These are phyloP conservation scores for Lasiodiplodia gonubiensis DNA, from an alignment of 2,329 filamentous ascomycete species.

Conservation along the genomic window DNA sequence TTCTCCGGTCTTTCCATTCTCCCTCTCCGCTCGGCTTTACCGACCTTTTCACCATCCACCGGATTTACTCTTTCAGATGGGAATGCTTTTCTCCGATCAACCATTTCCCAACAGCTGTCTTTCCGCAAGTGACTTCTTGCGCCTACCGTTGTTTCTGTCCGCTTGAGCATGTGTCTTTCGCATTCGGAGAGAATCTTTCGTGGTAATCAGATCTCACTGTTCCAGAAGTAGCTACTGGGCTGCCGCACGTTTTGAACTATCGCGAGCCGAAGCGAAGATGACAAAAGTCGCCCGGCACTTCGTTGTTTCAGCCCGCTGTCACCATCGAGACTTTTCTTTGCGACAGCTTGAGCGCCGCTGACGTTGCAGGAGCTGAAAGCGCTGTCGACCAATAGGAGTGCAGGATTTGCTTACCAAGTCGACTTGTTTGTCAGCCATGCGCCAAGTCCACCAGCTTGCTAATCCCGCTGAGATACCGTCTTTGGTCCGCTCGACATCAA, in stretches of 20 bases:
- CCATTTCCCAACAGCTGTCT: background rate
- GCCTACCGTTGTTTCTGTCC: background rate
- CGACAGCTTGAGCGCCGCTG: background rate
- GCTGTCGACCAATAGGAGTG: background rate
- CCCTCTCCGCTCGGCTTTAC: background rate
- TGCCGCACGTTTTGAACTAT: background rate
- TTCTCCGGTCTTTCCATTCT: background rate
- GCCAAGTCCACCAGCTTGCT: slow-evolving; percentile 12
- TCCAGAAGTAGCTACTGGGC: background rate
- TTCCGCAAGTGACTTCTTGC: background rate
- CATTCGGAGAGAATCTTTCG: background rate
- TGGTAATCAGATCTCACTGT: background rate
- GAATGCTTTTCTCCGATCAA: background rate
- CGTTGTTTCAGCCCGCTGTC: background rate
- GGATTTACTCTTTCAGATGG: background rate
- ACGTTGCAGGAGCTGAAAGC: background rate
- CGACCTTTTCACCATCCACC: background rate
- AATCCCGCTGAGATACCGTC: slow-evolving; percentile 16
- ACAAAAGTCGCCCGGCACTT: background rate
- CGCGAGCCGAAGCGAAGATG: background rate
- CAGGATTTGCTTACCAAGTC: background rate
- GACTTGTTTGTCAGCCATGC: slow-evolving; percentile 5
- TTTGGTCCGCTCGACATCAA: slow-evolving; percentile 5
- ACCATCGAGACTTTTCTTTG: background rate
- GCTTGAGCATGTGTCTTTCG: background rate